Conservation (phyloP, 1,284 basidiomycete genomes). For the Cystobasidium pallidum region DNA sequence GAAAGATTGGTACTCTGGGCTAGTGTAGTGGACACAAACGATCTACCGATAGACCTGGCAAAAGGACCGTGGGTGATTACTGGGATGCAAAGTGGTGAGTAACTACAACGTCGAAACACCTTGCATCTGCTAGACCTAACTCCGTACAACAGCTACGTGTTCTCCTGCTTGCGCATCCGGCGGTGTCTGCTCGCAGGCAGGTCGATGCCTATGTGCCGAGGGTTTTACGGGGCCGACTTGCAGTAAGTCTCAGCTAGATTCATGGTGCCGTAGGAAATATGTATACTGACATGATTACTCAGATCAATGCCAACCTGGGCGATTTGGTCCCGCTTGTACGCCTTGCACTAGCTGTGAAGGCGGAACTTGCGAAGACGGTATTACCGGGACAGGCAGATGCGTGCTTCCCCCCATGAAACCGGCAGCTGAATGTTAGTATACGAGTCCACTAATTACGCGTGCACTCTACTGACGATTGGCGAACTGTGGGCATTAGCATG, state of each 20-base stretch:
- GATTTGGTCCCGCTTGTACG: conserved; percentile 71
- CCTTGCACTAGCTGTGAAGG: conserved; percentile 67
- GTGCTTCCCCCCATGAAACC: conserved; percentile 57
- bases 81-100: conserved; percentile 40
- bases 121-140: not conserved
- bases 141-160: conserved; percentile 46
- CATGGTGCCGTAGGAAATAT: too few relatives aligned
- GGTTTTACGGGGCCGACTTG: conserved; percentile 76
- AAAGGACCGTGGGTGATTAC: conserved; percentile 40
- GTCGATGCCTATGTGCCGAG: conserved; percentile 69
- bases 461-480: not conserved
- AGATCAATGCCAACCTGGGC: conserved; percentile 70
- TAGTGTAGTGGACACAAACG: conserved; percentile 46
- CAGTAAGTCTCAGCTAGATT: too few relatives aligned
- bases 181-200: conserved; percentile 69
- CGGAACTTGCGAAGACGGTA: conserved; percentile 70
- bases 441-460: not conserved
- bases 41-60: conserved; percentile 31
- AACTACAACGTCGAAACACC: not conserved
- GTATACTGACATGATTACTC: not conserved
- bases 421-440: conserved; percentile 29
- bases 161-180: conserved; percentile 65
- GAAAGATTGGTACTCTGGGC: conserved; percentile 47
- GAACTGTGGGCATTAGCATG: conserved; percentile 60
- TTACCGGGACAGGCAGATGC: conserved; percentile 71